Evolutionary conservation across 352 stramenopile genomes (phyloP).

Genomic region (Globisporangium viniferum): DNA sequence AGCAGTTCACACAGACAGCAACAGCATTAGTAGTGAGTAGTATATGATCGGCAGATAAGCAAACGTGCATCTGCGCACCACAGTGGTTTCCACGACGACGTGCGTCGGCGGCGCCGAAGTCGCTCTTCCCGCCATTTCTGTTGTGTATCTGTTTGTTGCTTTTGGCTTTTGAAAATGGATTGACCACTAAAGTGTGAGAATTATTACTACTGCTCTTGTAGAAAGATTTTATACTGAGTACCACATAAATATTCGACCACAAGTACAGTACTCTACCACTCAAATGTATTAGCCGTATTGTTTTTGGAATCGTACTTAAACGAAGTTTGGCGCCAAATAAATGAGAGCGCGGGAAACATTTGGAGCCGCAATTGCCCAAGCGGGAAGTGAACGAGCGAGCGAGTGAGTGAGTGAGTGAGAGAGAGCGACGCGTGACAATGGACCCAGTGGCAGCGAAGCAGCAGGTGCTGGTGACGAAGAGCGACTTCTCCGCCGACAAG

Average conservation of each 20-base stretch:
- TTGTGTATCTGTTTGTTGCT: constrained; percentile 9
- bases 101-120: constrained; percentile 52
- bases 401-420: not conserved
- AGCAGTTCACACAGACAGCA: not conserved
- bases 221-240: not conserved
- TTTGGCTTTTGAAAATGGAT: constrained; percentile 7
- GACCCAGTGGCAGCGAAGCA: not conserved
- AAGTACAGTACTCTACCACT: not conserved
- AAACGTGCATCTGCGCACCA: constrained; percentile 33
- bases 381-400: not conserved
- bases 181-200: not conserved
- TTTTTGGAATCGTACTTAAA: constrained; percentile 8
- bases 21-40: not conserved
- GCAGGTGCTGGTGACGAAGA: constrained; percentile 44
- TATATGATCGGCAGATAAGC: not conserved
- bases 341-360: not conserved
- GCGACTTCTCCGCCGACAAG: constrained; percentile 48
- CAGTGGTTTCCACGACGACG: constrained; percentile 82
- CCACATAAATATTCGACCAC: not conserved
- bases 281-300: constrained; percentile 3
- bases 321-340: constrained; percentile 4
- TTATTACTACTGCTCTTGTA: constrained; percentile 10
- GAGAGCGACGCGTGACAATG: not conserved
- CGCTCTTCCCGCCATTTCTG: constrained; percentile 10
- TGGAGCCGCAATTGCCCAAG: not conserved